Evolutionary conservation across 2,329 filamentous ascomycete genomes (phyloP).

Genomic region (Zymoseptoria crescenta): DNA sequence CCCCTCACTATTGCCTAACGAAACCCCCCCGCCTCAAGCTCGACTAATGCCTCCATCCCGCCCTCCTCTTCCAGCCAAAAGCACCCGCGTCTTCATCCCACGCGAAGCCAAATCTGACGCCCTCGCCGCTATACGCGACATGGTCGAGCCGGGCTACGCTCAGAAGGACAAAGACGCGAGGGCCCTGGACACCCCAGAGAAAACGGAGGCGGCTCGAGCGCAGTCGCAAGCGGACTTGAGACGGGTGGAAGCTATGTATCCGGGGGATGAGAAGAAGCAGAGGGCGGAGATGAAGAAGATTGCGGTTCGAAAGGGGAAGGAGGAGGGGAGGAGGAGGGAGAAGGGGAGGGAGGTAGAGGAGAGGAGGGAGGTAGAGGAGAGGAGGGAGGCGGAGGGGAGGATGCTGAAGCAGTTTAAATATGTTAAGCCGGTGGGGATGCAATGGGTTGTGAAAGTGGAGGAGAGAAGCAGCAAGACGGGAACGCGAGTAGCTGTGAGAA

Average conservation of each 20-base stretch:
- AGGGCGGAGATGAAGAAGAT: background rate
- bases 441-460: no score
- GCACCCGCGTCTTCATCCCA: background rate
- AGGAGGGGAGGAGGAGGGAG: background rate
- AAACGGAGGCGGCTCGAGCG: background rate
- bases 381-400: background rate
- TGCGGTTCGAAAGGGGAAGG: background rate
- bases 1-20: no score
- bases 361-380: no score
- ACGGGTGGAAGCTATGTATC: background rate
- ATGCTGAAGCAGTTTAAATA: background rate
- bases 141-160: background rate
- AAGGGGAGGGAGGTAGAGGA: background rate
- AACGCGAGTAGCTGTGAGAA: background rate
- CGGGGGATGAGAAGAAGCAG: background rate
- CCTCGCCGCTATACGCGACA: background rate
- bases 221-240: background rate
- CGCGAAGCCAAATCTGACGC: background rate
- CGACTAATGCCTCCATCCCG: no score
- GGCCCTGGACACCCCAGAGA: no score
- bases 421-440: background rate
- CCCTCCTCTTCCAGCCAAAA: background rate
- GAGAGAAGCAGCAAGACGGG: no score
- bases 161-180: background rate
- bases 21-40: no score